Conservation (phyloP, 179 eudicot genomes). For the Carnegiea gigantea region DNA sequence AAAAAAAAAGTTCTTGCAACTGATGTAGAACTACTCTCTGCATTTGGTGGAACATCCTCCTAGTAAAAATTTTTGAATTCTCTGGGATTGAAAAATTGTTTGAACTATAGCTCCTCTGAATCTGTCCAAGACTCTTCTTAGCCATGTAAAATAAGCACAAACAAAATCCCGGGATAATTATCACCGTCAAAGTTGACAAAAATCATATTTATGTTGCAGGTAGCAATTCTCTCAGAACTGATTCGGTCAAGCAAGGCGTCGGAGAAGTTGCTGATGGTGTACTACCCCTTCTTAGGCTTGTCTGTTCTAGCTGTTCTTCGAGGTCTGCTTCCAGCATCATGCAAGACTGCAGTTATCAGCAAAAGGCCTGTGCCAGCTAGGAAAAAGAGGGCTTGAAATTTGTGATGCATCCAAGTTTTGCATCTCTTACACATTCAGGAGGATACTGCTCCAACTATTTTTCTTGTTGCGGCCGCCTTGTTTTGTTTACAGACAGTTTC, state of each 20-base stretch:
- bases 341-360: conserved; percentile 32
- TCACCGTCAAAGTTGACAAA: neutral
- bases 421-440: neutral
- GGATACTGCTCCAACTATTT: neutral
- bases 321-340: conserved; percentile 43
- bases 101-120: no score
- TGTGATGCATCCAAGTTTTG: neutral
- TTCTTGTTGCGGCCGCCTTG: neutral
- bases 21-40: neutral
- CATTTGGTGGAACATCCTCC: no score
- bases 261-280: conserved; percentile 44
- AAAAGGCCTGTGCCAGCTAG: conserved; percentile 31
- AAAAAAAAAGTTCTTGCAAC: neutral
- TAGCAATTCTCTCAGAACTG: conserved; percentile 52
- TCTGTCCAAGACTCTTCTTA: no score
- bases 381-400: conserved; percentile 52
- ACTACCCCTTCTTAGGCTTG: conserved; percentile 53
- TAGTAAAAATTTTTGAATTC: no score
- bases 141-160: no score
- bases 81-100: no score
- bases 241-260: conserved; percentile 45
- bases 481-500: neutral
- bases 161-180: neutral
- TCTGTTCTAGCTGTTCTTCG: conserved; percentile 55
- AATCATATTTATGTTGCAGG: conserved; percentile 36